Evolutionary conservation across 257 asterid species (phyloP).

Genomic region (Forsythia suspensa): DNA sequence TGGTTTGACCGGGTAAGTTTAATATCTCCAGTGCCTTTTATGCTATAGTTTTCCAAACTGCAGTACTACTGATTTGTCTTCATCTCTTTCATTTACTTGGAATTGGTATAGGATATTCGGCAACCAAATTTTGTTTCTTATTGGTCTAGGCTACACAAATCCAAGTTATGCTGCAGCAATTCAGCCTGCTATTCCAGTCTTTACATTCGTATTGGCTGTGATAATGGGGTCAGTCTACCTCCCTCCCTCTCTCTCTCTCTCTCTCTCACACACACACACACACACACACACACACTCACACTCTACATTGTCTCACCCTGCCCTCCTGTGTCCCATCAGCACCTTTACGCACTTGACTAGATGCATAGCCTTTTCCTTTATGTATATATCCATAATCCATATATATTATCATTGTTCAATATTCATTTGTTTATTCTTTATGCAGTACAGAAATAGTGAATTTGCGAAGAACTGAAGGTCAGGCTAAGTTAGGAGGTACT

Average conservation of each 20-base stretch:
- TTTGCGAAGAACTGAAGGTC: constrained; percentile 76
- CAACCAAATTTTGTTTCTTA: constrained; percentile 88
- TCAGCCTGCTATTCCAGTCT: constrained; percentile 97
- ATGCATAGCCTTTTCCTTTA: neutral
- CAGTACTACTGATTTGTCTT: constrained; percentile 16
- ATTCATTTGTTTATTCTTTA: constrained; percentile 35
- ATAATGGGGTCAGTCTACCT: constrained; percentile 78
- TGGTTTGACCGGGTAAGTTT: constrained; percentile 90
- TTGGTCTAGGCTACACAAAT: constrained; percentile 95
- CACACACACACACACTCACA: neutral
- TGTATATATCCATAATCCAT: neutral
- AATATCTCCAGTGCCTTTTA: constrained; percentile 16
- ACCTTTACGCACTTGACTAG: neutral
- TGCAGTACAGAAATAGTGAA: constrained; percentile 92
- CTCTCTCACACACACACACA: too few species aligned
- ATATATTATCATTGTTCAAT: neutral
- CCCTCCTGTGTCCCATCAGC: neutral
- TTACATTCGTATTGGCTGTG: constrained; percentile 82
- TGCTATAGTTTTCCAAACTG: constrained; percentile 13
- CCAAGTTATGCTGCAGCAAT: constrained; percentile 95
- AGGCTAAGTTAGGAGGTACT: constrained; percentile 87
- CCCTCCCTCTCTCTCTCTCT: too few species aligned
- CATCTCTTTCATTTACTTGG: constrained; percentile 12
- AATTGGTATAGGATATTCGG: constrained; percentile 66
- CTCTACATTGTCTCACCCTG: neutral